Conservation (phyloP, 2,329 filamentous ascomycete genomes). For the Fusarium keratoplasticum region DNA sequence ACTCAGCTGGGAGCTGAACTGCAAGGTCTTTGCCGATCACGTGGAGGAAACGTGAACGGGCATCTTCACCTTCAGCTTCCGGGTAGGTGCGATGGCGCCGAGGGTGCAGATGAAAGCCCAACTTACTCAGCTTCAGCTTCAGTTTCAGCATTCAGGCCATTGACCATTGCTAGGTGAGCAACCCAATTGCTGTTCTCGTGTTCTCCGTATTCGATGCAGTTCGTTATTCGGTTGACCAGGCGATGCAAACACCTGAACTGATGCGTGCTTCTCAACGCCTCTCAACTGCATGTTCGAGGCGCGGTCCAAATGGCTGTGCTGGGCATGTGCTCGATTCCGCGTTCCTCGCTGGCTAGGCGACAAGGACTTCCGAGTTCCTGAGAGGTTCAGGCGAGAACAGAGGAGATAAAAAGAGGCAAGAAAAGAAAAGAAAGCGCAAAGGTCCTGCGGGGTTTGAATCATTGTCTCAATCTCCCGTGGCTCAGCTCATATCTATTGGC, state of each 20-base stretch:
- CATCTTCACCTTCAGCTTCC: neutral
- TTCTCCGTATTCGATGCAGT: neutral
- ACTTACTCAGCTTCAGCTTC: neutral
- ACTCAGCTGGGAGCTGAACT: neutral
- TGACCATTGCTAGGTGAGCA: neutral
- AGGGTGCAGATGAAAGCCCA: neutral
- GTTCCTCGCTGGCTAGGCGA: slow-evolving; percentile 27
- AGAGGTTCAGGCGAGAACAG: neutral
- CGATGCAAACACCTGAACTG: neutral
- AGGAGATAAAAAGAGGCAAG: neutral
- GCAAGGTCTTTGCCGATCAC: neutral
- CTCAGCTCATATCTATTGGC: neutral
- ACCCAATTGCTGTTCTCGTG: neutral
- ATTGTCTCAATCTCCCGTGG: slow-evolving; percentile 24
- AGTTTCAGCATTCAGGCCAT: neutral
- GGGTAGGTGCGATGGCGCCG: neutral
- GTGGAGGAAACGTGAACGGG: neutral
- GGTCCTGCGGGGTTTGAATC: neutral
- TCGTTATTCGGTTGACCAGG: neutral
- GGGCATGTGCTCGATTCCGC: slow-evolving; percentile 15
- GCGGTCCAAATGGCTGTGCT: neutral
- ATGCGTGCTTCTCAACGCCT: neutral
- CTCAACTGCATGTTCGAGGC: slow-evolving; percentile 9
- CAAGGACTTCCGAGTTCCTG: neutral
- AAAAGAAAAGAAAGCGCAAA: neutral